Conservation (phyloP, 2,329 filamentous ascomycete genomes). For the Pestalotiopsis sp. region DNA sequence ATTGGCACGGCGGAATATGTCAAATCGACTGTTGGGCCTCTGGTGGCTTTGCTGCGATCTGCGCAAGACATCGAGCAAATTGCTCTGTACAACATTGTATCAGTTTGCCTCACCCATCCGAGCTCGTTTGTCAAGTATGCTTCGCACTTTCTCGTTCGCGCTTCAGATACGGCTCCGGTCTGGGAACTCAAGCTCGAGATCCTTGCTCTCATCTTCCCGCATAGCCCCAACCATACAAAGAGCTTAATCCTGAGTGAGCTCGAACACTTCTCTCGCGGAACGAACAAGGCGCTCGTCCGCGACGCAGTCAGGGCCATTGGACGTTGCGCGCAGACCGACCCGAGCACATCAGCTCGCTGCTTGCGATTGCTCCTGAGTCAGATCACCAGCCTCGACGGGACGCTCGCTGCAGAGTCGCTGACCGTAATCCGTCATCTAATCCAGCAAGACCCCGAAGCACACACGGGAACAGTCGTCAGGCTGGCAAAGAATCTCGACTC, state of each 20-base stretch:
- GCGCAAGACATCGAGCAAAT: slow-evolving; percentile 87
- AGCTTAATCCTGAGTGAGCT: slow-evolving; percentile 89
- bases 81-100: slow-evolving; percentile 91
- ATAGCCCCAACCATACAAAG: slow-evolving; percentile 75
- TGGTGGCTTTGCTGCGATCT: slow-evolving; percentile 83
- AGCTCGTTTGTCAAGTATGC: slow-evolving; percentile 84
- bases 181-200: slow-evolving; percentile 94
- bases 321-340: slow-evolving; percentile 82
- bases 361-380: slow-evolving; percentile 82
- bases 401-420: slow-evolving; percentile 86
- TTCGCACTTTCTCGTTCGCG: slow-evolving; percentile 85
- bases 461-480: slow-evolving; percentile 83
- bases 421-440: slow-evolving; percentile 96
- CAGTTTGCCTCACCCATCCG: slow-evolving; percentile 79
- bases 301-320: slow-evolving; percentile 94
- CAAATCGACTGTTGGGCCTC: slow-evolving; percentile 74
- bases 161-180: slow-evolving; percentile 77
- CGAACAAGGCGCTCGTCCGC: slow-evolving; percentile 75
- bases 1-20: slow-evolving; percentile 81
- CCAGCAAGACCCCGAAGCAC: slow-evolving; percentile 81
- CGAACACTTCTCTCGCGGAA: slow-evolving; percentile 83
- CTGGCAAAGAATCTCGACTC: slow-evolving; percentile 90
- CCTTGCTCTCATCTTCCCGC: slow-evolving; percentile 86
- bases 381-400: slow-evolving; percentile 85
- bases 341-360: slow-evolving; percentile 74